Evolutionary conservation across 306 rosid genomes (phyloP), one percentile per base, ranked within the genome.

Genomic region (Dalbergia cultrata): DNA sequence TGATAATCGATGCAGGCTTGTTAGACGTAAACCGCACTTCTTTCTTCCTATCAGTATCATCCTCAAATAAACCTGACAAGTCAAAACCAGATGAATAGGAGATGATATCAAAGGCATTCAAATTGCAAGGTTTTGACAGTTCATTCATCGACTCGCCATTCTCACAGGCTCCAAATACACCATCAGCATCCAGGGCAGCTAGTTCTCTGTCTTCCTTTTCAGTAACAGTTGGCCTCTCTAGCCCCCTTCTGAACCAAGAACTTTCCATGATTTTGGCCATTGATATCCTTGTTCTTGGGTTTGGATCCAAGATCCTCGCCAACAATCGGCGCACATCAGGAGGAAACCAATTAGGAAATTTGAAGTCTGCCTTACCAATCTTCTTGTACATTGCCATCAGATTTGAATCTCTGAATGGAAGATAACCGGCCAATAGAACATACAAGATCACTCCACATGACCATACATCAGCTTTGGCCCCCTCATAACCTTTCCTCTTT

Each of bases 381-480:
- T 93, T 95, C 88, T 75, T 88, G 70, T 93, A 95, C 97, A 95
- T 75, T 80, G 91, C 99, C 87, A 93, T 93, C 79, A 95, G 78
- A 81, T 93, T 95, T 13, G 90, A 49, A 79, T 95, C 97, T 31
- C 84, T 89, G 76, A 95, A 95, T 14, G 99, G 99, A 74, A 93
- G 98, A 88, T 75, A 91, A n/a, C 99, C 98, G 12, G 98, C 99
- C 81, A 95, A 81, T 7, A 95, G 90, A 76, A 95, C 99, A 60
- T 50, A 95, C 63, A 95, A 80, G 80, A 95, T 78, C 84, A 95
- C 99, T 52, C 99, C 99, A 68, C 97, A 93, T 0, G 99, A 95
- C 99, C 99, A 95, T 44, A 91, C 89, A 79, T 95, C 99, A 71
- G 98, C 92, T 83, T 90, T 95, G 44, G 81, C 22, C 16, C 99